Evolutionary conservation across 208 protist species (phyloP).

Genomic region (Porcisia deanei): DNA sequence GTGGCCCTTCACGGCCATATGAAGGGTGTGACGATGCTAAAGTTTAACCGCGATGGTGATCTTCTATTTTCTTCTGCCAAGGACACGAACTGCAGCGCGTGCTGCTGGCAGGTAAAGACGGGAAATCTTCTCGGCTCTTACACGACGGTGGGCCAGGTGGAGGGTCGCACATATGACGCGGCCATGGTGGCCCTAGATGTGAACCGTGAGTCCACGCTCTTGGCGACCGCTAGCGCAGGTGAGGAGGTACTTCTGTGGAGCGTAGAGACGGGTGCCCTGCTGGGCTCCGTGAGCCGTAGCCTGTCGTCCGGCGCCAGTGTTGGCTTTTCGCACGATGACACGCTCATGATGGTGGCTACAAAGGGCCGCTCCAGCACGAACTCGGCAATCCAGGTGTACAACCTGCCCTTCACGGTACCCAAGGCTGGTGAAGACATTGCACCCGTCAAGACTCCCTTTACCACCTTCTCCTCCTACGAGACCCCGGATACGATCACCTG

Average conservation of each 20-base stretch:
- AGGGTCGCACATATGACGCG: slow-evolving; percentile 52
- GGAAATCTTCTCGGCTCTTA: slow-evolving; percentile 97
- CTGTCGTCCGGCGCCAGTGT: slow-evolving; percentile 73
- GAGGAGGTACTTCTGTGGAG: slow-evolving; percentile 87
- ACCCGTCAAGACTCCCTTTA: slow-evolving; percentile 63
- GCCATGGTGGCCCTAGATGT: slow-evolving; percentile 95
- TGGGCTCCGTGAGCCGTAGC: slow-evolving; percentile 70
- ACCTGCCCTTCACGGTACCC: slow-evolving; percentile 71
- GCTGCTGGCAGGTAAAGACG: slow-evolving; percentile 92
- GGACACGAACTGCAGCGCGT: slow-evolving; percentile 89
- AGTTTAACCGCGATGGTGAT: slow-evolving; percentile 98
- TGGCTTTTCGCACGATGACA: slow-evolving; percentile 92
- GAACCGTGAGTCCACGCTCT: slow-evolving; percentile 84
- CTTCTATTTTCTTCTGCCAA: slow-evolving; percentile 96
- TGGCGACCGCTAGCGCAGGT: slow-evolving; percentile 81
- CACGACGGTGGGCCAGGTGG: slow-evolving; percentile 75
- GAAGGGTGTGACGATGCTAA: slow-evolving; percentile 91
- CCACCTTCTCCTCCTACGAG: slow-evolving; percentile 59
- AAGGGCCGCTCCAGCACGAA: slow-evolving; percentile 81
- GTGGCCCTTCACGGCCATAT: slow-evolving; percentile 89
- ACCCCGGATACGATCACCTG: slow-evolving; percentile 81
- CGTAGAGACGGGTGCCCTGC: slow-evolving; percentile 90
- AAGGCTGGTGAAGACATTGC: slow-evolving; percentile 63
- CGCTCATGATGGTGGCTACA: slow-evolving; percentile 89
- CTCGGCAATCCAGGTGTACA: slow-evolving; percentile 91